phyloP scores from a whole-genome alignment of 164 flowering plant genomes.

The Piper betle region DNA sequence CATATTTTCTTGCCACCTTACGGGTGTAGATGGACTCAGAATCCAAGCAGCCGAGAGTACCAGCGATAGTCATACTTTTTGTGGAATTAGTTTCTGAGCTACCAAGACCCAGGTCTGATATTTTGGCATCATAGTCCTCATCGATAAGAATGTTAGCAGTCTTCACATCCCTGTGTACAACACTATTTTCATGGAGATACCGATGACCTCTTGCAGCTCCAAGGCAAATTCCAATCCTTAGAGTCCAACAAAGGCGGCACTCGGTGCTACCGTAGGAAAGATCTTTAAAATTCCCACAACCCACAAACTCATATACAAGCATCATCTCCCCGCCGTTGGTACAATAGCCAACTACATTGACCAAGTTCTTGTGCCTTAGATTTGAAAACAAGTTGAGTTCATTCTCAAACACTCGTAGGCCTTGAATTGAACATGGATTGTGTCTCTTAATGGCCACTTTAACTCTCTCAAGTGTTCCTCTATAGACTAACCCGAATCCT shows the following conservation, averaged over 20 bases:
- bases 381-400: conserved; percentile 73
- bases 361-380: conserved; percentile 39
- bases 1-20: background rate
- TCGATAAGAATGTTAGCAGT: background rate
- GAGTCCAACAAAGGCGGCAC: conserved; percentile 10
- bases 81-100: background rate
- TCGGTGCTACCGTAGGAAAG: conserved; percentile 21
- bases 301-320: conserved; percentile 55
- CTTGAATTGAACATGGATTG: conserved; percentile 59
- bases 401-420: conserved; percentile 52
- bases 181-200: conserved; percentile 18
- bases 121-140: conserved; percentile 3
- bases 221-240: conserved; percentile 19
- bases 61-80: background rate
- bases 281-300: conserved; percentile 52
- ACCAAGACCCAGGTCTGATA: conserved; percentile 6
- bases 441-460: conserved; percentile 82
- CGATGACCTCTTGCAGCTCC: conserved; percentile 22
- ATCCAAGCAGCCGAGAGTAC: background rate
- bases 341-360: conserved; percentile 34
- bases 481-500: conserved; percentile 86
- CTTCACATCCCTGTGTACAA: conserved; percentile 11
- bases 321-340: conserved; percentile 16
- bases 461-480: conserved; percentile 52
- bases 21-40: background rate